These are phyloP conservation scores for Backusella sp. DNA, from an alignment of 192 early-diverging fungal genomes.

Conservation along the genomic window DNA sequence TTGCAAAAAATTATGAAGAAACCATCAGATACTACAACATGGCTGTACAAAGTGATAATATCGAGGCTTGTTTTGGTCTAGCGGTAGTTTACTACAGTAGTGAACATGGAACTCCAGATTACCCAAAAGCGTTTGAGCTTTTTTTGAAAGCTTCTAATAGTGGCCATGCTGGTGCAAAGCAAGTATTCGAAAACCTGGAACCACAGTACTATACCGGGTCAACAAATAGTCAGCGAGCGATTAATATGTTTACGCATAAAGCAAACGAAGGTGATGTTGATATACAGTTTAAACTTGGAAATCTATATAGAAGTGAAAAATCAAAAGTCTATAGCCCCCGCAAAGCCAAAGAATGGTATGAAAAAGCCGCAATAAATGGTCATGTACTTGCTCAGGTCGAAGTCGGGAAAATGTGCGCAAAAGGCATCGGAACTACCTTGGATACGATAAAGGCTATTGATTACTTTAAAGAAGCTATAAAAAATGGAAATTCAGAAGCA, in stretches of 20 bases:
- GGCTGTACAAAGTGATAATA: not conserved
- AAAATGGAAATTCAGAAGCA: not conserved
- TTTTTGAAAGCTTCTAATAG: not conserved
- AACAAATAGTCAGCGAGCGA: not conserved
- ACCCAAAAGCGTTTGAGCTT: not conserved
- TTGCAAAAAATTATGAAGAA: not conserved
- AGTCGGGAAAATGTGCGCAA: not conserved
- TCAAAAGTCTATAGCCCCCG: not conserved
- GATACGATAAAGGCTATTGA: not conserved
- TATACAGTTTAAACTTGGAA: not conserved
- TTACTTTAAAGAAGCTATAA: not conserved
- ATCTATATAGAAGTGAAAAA: not conserved
- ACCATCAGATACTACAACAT: not conserved
- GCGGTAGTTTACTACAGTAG: not conserved
- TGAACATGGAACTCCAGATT: not conserved
- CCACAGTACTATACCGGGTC: not conserved
- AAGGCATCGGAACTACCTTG: not conserved
- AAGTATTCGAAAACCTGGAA: not conserved
- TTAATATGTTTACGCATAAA: not conserved
- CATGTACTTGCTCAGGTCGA: conserved; percentile 1
- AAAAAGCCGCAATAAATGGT: not conserved
- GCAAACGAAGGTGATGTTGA: not conserved
- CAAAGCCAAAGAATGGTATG: not conserved
- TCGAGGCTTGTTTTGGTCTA: not conserved
- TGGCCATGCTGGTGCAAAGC: not conserved